These are phyloP conservation scores for Moesziomyces antarcticus DNA, from an alignment of 1,284 basidiomycete genomes.

Conservation along the genomic window DNA sequence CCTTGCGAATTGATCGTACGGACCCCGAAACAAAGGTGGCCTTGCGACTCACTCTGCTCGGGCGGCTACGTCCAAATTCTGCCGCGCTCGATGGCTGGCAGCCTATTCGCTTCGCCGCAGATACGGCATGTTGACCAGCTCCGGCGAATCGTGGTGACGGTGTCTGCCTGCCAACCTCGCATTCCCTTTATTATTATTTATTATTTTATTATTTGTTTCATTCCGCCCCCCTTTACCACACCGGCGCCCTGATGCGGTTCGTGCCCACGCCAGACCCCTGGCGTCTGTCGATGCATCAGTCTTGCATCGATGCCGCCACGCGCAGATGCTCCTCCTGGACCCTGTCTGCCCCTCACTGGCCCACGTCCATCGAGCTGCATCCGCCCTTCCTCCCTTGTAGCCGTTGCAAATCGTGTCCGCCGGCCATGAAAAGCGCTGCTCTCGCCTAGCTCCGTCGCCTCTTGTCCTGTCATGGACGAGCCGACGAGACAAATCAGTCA, in stretches of 20 bases:
- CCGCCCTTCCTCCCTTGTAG: neutral
- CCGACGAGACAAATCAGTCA: neutral
- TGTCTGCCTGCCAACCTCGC: too few species aligned
- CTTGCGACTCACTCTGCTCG: too few species aligned
- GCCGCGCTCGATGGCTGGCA: too few species aligned
- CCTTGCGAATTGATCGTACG: too few species aligned
- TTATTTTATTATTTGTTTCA: neutral
- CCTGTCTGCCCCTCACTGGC: neutral
- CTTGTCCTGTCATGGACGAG: neutral
- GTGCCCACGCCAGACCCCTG: conserved; percentile 32
- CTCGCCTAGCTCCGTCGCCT: neutral
- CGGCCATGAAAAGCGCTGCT: neutral
- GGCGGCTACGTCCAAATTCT: too few species aligned
- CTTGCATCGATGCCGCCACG: conserved; percentile 11
- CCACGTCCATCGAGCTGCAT: neutral
- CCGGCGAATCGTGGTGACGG: too few species aligned
- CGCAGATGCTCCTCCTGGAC: neutral
- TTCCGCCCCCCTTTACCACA: neutral
- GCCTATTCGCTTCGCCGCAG: too few species aligned
- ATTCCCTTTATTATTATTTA: neutral
- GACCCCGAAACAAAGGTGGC: too few species aligned
- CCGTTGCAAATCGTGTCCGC: neutral
- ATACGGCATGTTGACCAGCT: too few species aligned
- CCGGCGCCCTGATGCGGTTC: conserved; percentile 1
- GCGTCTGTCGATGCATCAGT: conserved; percentile 27